A percentile compares a stretch with the other conserved stretches of the same genome.
Evolutionary conservation across 2,329 filamentous ascomycete genomes (phyloP).

Genomic region (Lachnellula cervina): DNA sequence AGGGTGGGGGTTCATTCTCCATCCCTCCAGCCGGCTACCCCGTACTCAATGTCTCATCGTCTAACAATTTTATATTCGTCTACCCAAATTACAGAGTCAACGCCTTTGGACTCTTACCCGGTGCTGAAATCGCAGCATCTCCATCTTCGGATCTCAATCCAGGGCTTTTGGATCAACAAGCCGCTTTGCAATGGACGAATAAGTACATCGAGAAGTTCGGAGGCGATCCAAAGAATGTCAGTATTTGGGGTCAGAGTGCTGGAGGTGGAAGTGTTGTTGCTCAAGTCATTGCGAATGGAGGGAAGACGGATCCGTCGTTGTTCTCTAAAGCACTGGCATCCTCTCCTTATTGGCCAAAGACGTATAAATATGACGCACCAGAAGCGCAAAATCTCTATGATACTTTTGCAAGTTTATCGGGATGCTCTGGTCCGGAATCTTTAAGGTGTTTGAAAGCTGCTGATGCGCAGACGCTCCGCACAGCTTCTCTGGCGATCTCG

Average conservation of each 20-base stretch:
- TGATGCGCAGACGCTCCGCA: constrained; percentile 48
- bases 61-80: constrained; percentile 50
- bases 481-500: constrained; percentile 46
- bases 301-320: constrained; percentile 37
- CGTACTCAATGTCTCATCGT: constrained; percentile 48
- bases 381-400: constrained; percentile 43
- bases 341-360: constrained; percentile 49
- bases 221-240: constrained; percentile 52
- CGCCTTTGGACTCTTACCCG: constrained; percentile 64
- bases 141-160: constrained; percentile 54
- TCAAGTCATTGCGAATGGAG: constrained; percentile 45
- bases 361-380: constrained; percentile 45
- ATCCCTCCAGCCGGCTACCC: constrained; percentile 55
- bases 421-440: constrained; percentile 40
- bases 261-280: constrained; percentile 50
- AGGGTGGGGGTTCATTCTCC: constrained; percentile 49
- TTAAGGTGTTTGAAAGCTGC: constrained; percentile 50
- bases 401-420: constrained; percentile 38
- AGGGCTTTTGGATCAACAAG: constrained; percentile 57
- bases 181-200: constrained; percentile 54
- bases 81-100: constrained; percentile 61
- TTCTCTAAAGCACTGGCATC: constrained; percentile 48
- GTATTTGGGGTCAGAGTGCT: constrained; percentile 55
- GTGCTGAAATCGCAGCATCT: constrained; percentile 44
- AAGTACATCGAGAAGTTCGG: constrained; percentile 55